Base-by-base conservation (phyloP, 116 monocot genomes). In the Iris pallida region DNA sequence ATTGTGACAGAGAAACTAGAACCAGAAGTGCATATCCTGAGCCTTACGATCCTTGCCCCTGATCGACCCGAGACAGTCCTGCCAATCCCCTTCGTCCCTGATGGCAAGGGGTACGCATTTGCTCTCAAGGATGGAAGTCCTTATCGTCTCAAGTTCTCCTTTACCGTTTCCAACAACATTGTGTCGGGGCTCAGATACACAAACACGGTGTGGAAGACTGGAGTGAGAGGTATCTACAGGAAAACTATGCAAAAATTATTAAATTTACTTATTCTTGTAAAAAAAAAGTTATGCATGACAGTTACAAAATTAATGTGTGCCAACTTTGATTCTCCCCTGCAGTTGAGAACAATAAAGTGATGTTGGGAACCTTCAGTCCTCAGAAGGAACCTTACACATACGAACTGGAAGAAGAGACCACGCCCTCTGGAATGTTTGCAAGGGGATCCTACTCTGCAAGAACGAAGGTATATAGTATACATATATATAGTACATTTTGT, bases 281-380 rank as follows among this genome's bases (percentile, higher is more conserved):
- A n/a, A n/a, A n/a, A n/a, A n/a, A n/a, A n/a, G n/a, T n/a, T n/a
- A 60, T 44, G 61, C 4, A 13, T 16, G 8, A 14, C 17, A 44
- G 42, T 62, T 4, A 15, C 44, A 11, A 46, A 17, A 9, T 43
- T 63, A 18, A 45, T 63, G 3, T 30, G 10, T 47, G 3, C 45
- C 30, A 30, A 1, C 30, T 30, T 17, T 46, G 16, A 8, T 47
- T 44, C 12, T 49, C 49, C 11, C 18, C 15, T 74, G 48, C 74
- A 88, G 92, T 92, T 43, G 92, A 88, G 42, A 85, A 68, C 73
- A 85, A 75, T 13, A 92, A 88, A 42, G 79, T 83, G 47, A 92
- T 92, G 92, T 68, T 92, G 18, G 92, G 92, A 41, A 92, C 92
- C 6, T 92, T 88, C 76, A 88, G 92, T 57, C 92, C 92, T 53